Evolutionary conservation across 805 yeast species (phyloP).

Genomic region (Teunomyces gatunensis): DNA sequence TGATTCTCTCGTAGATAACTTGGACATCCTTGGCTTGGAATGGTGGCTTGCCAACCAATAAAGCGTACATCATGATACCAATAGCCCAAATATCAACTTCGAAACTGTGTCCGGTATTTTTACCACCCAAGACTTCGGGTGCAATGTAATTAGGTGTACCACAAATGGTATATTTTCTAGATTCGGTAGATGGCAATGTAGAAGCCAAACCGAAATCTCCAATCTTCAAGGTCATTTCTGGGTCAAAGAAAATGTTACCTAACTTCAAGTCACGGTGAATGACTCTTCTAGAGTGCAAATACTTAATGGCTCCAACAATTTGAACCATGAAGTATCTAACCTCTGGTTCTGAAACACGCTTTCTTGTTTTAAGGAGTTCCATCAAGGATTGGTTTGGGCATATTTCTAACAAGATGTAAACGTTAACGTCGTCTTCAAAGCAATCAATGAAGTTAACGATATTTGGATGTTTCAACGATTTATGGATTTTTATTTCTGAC

Average conservation of each 20-base stretch:
- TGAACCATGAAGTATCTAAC: conserved; percentile 88
- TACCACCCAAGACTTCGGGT: conserved; percentile 93
- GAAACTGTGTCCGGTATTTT: conserved; percentile 82
- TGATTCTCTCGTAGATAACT: conserved; percentile 88
- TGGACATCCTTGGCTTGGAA: conserved; percentile 95
- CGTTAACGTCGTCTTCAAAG: conserved; percentile 94
- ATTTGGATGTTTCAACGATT: conserved; percentile 82
- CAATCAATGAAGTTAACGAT: conserved; percentile 93
- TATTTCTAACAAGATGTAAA: conserved; percentile 87
- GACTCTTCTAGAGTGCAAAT: conserved; percentile 87
- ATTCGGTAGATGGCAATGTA: conserved; percentile 63
- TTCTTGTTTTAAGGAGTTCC: conserved; percentile 86
- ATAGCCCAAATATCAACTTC: conserved; percentile 98
- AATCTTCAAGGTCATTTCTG: conserved; percentile 88
- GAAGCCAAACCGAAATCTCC: conserved; percentile 99
- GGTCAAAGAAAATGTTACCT: conserved; percentile 93
- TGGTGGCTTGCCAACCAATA: conserved; percentile 93
- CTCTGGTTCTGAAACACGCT: conserved; percentile 85
- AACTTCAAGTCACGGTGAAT: conserved; percentile 94
- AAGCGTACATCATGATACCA: conserved; percentile 94
- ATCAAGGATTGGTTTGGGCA: conserved; percentile 93
- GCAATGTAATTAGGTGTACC: conserved; percentile 99
- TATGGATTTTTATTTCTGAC: conserved; percentile 94
- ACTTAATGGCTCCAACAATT: conserved; percentile 89
- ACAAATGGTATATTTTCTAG: conserved; percentile 89